Conservation (phyloP, 176 grass and related monocot genomes). For the Oryza nivara region DNA sequence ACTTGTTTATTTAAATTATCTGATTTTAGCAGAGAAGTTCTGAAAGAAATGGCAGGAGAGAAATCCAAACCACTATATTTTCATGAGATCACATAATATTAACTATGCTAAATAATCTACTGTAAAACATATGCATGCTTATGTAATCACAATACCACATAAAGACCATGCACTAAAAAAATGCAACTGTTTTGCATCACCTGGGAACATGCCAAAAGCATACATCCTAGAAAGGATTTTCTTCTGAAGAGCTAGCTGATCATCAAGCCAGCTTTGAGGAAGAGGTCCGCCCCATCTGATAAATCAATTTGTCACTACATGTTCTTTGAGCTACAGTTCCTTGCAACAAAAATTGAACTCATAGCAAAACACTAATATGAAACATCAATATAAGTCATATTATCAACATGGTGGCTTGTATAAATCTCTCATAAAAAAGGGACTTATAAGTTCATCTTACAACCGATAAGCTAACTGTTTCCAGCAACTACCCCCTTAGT, state of each 20-base stretch:
- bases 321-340: constrained; percentile 1
- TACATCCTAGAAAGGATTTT: constrained; percentile 81
- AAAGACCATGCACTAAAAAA: constrained; percentile 6
- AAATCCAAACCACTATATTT: constrained; percentile 19
- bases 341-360: background rate
- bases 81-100: too few relatives aligned
- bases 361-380: background rate
- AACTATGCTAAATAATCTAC: background rate
- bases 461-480: background rate
- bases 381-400: background rate
- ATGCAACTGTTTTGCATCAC: constrained; percentile 17
- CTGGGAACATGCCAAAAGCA: constrained; percentile 74
- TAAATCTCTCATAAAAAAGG: background rate
- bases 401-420: background rate
- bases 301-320: constrained; percentile 25
- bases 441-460: background rate
- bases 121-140: background rate
- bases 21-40: constrained; percentile 3
- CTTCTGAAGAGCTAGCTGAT: constrained; percentile 75
- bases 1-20: background rate
- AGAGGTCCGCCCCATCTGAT: constrained; percentile 78
- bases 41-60: background rate
- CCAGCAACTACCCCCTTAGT: background rate
- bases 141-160: background rate
- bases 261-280: constrained; percentile 73